These are phyloP conservation scores for Zopfia rhizophila DNA, from an alignment of 2,329 filamentous ascomycete genomes.

Conservation along the genomic window DNA sequence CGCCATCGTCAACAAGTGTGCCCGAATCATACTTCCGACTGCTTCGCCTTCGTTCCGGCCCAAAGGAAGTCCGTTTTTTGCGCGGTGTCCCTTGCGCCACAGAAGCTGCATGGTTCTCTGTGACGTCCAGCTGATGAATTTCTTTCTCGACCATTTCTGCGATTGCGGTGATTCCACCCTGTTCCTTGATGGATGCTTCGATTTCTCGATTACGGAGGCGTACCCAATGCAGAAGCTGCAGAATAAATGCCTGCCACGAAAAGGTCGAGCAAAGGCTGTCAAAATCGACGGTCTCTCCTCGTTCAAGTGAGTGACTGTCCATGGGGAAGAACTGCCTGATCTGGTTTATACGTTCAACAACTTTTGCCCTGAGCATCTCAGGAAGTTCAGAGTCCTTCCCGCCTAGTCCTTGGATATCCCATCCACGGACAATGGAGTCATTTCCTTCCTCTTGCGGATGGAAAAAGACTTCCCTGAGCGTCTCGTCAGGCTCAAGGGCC, in stretches of 20 bases:
- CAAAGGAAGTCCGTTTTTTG: constrained; percentile 40
- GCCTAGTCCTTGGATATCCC: constrained; percentile 48
- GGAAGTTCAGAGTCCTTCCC: constrained; percentile 51
- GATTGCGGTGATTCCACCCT: constrained; percentile 58
- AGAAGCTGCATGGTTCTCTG: constrained; percentile 10
- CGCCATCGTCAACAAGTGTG: constrained; percentile 31
- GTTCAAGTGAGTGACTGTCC: constrained; percentile 41
- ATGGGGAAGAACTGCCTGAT: constrained; percentile 50
- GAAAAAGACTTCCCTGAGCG: constrained; percentile 57
- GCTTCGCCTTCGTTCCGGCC: constrained; percentile 37
- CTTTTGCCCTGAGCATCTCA: constrained; percentile 41
- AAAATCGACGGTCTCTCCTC: constrained; percentile 52
- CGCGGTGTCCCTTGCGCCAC: constrained; percentile 28
- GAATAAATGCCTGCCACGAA: constrained; percentile 61
- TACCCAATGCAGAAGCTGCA: constrained; percentile 59
- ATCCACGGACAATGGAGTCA: constrained; percentile 41
- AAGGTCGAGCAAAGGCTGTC: constrained; percentile 58
- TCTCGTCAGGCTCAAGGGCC: constrained; percentile 52
- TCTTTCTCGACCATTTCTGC: constrained; percentile 38
- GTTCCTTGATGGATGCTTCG: constrained; percentile 49
- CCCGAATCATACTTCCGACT: constrained; percentile 44
- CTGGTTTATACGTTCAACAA: constrained; percentile 51
- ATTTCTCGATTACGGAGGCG: constrained; percentile 59
- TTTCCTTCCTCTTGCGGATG: constrained; percentile 22
- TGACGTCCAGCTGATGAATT: constrained; percentile 21